phyloP scores from a whole-genome alignment of 2,329 filamentous ascomycete genomes.

The Tolypocladium paradoxum region DNA sequence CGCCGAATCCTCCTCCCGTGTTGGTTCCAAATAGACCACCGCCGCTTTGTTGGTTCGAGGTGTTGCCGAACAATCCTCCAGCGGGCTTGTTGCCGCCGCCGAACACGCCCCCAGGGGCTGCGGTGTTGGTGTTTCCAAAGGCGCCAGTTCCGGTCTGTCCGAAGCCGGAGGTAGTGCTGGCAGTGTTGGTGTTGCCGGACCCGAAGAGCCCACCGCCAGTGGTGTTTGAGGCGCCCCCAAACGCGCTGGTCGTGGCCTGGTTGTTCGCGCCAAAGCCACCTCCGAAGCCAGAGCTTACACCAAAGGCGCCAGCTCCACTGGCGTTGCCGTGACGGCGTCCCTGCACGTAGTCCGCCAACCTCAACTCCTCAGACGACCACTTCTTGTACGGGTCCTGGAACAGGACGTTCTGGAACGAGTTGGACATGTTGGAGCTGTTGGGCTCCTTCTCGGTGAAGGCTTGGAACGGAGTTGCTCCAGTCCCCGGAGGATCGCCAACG shows the following conservation, averaged over 20 bases:
- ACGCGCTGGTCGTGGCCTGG: constrained; percentile 25
- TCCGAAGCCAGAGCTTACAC: constrained; percentile 43
- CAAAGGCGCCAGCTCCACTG: constrained; percentile 78
- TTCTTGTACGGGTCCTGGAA: constrained; percentile 77
- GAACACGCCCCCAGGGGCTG: constrained; percentile 27
- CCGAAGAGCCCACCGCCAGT: constrained; percentile 27
- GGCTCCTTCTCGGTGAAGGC: constrained; percentile 65
- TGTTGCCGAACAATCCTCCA: constrained; percentile 14
- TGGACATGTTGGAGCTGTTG: constrained; percentile 35
- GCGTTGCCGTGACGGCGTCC: constrained; percentile 75
- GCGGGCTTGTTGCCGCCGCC: constrained; percentile 15
- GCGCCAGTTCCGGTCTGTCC: constrained; percentile 17
- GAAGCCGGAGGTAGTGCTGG: constrained; percentile 13
- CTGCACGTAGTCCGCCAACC: constrained; percentile 78
- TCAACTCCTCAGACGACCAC: constrained; percentile 78
- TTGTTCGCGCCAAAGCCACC: constrained; percentile 38
- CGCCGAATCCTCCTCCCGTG: constrained; percentile 27
- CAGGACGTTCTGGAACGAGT: constrained; percentile 68
- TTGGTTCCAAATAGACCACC: constrained; percentile 16
- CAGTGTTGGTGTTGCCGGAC: constrained; percentile 15
- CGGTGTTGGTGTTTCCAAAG: constrained; percentile 27
- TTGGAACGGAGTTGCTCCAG: constrained; percentile 57
- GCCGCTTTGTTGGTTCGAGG: constrained; percentile 8
- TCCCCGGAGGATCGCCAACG: constrained; percentile 54
- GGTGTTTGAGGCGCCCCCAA: constrained; percentile 27